Conservation (phyloP, 2,329 filamentous ascomycete species). For the Dothiorella sarmentorum region DNA sequence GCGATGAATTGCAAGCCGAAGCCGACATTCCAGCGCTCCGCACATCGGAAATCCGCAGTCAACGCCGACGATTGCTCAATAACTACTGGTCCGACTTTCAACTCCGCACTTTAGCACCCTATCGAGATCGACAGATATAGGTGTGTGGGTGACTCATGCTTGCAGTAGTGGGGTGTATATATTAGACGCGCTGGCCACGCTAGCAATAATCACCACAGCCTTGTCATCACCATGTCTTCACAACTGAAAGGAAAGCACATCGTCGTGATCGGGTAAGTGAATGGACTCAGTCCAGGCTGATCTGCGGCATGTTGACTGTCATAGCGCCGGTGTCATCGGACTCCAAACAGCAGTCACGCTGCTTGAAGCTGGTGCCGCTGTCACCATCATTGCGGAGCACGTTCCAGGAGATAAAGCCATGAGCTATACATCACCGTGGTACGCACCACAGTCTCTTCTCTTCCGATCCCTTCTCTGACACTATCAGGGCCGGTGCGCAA, state of each 20-base stretch:
- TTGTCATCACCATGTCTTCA: background rate
- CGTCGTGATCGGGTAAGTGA: slow-evolving; percentile 6
- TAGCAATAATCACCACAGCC: background rate
- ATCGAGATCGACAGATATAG: background rate
- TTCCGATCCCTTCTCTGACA: background rate
- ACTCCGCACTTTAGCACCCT: background rate
- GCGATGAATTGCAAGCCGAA: background rate
- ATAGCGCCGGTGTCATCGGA: slow-evolving; percentile 46
- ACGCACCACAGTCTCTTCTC: background rate
- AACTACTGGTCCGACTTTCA: background rate
- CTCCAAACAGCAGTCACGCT: slow-evolving; percentile 46
- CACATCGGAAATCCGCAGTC: background rate
- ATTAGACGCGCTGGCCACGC: background rate
- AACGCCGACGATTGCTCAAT: background rate
- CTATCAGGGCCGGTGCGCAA: slow-evolving; percentile 45
- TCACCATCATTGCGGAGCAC: slow-evolving; percentile 44
- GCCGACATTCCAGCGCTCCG: slow-evolving; percentile 11
- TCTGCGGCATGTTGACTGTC: background rate
- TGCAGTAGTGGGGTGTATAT: background rate
- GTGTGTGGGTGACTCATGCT: background rate
- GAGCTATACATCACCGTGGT: slow-evolving; percentile 47
- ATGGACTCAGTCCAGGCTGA: background rate
- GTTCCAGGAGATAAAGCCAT: slow-evolving; percentile 41
- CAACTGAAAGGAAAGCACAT: slow-evolving; percentile 8
- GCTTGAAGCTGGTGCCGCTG: slow-evolving; percentile 38